Evolutionary conservation across 768 basidiomycete species (phyloP), one percentile per base, ranked within the genome.

Genomic region (Daedaleopsis nitida): DNA sequence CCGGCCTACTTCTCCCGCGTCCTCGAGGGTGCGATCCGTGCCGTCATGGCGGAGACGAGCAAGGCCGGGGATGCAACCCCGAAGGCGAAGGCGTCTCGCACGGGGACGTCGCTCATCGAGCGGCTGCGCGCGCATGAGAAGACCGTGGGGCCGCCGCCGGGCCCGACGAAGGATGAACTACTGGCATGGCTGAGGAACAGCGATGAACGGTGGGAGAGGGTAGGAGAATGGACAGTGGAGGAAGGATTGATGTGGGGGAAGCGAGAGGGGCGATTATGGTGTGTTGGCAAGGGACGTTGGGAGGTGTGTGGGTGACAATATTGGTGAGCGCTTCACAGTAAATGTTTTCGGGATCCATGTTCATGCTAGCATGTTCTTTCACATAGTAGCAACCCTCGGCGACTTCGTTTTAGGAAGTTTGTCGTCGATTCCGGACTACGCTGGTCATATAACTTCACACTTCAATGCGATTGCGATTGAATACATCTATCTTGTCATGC

Each of bases 151-250:
- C 57, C 47, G 19, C 42, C 58, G 32, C 49, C 66, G 53, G 77
- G 74, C 8, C 75, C 72, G 13, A 78, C 76, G 21, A 77, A 78
- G 53, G 79, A 78, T 27, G 82, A 80, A 5, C 77, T 92, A 21
- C 69, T 82, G 24, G 62, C 61, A 1, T 76, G 74, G 59, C 65
- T 92, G 66, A 69, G 70, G 51, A 77, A 74, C 58, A 75, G 72
- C 52, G 90, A 91, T 64, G 86, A 80, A 66, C 78, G 84, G 34
- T 92, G 90, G 90, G 79, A 76, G 62, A 78, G 78, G 65, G 73
- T 92, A 9, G 87, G 87, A 0, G 76, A 79, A 51, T 91, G 87
- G 85, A 78, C 77, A 59, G 78, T 92, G 0, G 78, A 83, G 55
- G 88, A 88, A 52, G 83, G 87, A 1, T 64, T 92, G 66, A 74